Percentiles rank a stretch among this genome's conserved stretches.
Conservation (phyloP, 192 early-diverging fungal genomes). For the Podila clonocystis region DNA sequence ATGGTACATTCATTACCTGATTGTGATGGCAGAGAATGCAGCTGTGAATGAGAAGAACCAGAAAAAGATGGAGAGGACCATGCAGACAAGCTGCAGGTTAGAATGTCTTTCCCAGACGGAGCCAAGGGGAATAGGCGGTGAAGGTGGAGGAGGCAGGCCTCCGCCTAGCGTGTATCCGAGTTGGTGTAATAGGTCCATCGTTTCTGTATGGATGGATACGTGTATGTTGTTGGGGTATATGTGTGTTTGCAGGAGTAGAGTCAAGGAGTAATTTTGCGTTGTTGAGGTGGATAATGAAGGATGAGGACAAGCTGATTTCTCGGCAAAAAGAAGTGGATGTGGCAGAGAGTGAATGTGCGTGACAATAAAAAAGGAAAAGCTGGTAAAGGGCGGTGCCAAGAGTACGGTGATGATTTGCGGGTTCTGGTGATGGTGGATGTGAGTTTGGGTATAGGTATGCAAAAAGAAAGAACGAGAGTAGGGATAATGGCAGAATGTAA, state of each 20-base stretch:
- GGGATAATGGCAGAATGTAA: not conserved
- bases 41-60: slow-evolving; percentile 49
- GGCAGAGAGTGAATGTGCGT: not conserved
- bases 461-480: too few relatives aligned
- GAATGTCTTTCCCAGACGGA: slow-evolving; percentile 52
- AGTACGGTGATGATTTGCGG: not conserved
- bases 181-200: slow-evolving; percentile 1
- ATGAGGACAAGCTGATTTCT: not conserved
- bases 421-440: not conserved
- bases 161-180: not conserved
- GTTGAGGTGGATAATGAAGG: not conserved
- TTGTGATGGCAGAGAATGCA: slow-evolving; percentile 39
- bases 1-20: slow-evolving; percentile 22
- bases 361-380: not conserved
- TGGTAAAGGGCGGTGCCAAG: not conserved
- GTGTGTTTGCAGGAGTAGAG: not conserved
- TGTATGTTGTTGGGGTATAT: not conserved
- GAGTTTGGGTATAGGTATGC: not conserved
- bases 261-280: not conserved
- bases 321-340: not conserved
- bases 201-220: not conserved
- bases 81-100: slow-evolving; percentile 45
- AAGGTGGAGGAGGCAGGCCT: not conserved
- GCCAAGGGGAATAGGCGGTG: not conserved
- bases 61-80: slow-evolving; percentile 50